Evolutionary conservation across 2,329 filamentous ascomycete species (phyloP).

Genomic region (Fusarium redolens): DNA sequence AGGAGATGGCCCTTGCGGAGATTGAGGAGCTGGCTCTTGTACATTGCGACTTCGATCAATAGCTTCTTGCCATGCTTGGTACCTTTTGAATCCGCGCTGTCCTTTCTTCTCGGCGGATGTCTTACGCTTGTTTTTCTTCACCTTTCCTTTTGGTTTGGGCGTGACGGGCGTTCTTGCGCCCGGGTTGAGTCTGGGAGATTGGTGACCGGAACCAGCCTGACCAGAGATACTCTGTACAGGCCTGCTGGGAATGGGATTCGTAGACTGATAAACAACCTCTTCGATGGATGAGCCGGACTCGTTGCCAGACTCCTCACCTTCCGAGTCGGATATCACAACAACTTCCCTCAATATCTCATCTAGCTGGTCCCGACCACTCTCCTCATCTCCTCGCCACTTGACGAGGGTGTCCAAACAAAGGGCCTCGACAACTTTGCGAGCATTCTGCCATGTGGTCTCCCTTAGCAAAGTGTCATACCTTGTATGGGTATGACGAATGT

Average conservation of each 20-base stretch:
- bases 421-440: constrained; percentile 69
- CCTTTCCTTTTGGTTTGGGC: constrained; percentile 38
- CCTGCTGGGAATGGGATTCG: constrained; percentile 10
- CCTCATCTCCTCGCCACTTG: constrained; percentile 79
- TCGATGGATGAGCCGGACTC: constrained; percentile 51
- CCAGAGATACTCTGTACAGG: constrained; percentile 19
- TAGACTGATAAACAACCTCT: constrained; percentile 28
- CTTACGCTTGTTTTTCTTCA: constrained; percentile 46
- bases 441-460: constrained; percentile 69
- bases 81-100: constrained; percentile 60
- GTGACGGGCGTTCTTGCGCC: constrained; percentile 25
- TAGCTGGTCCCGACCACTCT: constrained; percentile 74
- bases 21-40: constrained; percentile 12
- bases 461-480: constrained; percentile 71
- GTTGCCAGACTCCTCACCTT: constrained; percentile 58
- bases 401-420: constrained; percentile 73
- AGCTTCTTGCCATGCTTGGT: constrained; percentile 58
- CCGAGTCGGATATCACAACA: constrained; percentile 72
- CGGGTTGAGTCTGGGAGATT: constrained; percentile 31
- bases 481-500: constrained; percentile 75
- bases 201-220: constrained; percentile 29
- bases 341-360: constrained; percentile 75
- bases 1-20: constrained; percentile 19
- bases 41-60: constrained; percentile 45
- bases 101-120: constrained; percentile 48